Evolutionary conservation across 2,329 filamentous ascomycete genomes (phyloP), one percentile per base, ranked within the genome.

Genomic region (Calonectria hongkongensis): DNA sequence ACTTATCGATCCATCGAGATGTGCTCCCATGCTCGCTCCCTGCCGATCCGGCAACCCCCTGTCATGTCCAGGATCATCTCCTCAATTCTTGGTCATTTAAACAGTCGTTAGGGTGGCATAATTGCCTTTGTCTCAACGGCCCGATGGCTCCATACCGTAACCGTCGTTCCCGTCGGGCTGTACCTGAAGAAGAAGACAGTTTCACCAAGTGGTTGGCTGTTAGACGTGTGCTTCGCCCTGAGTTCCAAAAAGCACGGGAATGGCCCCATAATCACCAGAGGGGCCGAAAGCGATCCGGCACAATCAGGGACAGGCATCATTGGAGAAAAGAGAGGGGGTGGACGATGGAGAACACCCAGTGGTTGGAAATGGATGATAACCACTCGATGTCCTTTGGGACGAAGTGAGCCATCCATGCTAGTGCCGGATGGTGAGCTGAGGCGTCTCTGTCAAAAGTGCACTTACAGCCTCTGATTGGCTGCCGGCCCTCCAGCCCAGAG

Each of bases 361-460:
- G 65, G 65, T 67, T 74, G 71, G 71, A 77, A 73, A 78, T 70
- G 48, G 73, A 77, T 60, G 63, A 75, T 62, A 79, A 72, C 75
- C 78, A 73, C 64, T 80, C 68, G 71, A 78, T 75, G 73, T 65
- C 73, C 71, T 74, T 71, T 74, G 70, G 36, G 74, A 72, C 70
- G 78, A 75, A 58, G 68, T 75, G 71, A 75, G 50, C 70, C 68
- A 81, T 76, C 79, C 79, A 81, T 81, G 76, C 77, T 80, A 80
- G 79, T 80, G 79, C 79, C 75, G 74, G 79, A 79, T 71, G 75
- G 76, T 79, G 78, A 81, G 78, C 80, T 82, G 80, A 83, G 81
- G 82, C 79, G 78, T 82, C 79, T 81, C 77, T 79, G 74, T 75
- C 73, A 74, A 82, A 75, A 82, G 70, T 71, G 77, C 78, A 63